Evolutionary conservation across 495 filamentous ascomycete genomes (phyloP).

Genomic region (Aspergillus incahuasiensis): DNA sequence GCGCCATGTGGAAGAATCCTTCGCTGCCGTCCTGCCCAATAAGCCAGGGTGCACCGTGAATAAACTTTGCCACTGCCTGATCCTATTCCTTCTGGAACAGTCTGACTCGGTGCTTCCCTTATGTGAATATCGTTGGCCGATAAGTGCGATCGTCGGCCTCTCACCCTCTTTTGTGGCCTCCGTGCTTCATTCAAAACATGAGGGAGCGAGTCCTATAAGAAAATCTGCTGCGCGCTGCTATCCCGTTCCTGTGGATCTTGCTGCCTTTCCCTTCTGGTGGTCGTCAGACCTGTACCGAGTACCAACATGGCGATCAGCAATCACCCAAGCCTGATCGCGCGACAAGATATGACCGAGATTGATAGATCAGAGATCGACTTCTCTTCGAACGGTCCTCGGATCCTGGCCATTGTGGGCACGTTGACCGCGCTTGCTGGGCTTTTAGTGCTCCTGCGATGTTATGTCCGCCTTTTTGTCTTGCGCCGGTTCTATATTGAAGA

Average conservation of each 20-base stretch:
- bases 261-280: not conserved
- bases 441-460: conserved; percentile 15
- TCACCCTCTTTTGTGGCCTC: not conserved
- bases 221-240: not conserved
- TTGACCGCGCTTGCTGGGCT: conserved; percentile 15
- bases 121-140: not conserved
- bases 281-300: not conserved
- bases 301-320: not conserved
- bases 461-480: conserved; percentile 17
- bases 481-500: conserved; percentile 18
- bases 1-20: not conserved
- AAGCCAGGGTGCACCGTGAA: not conserved
- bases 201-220: not conserved
- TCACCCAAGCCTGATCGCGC: not conserved
- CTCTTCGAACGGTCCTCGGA: conserved; percentile 24
- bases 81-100: not conserved
- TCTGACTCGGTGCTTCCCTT: not conserved
- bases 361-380: not conserved
- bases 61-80: not conserved
- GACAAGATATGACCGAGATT: not conserved
- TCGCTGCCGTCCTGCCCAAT: not conserved
- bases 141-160: not conserved
- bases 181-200: not conserved
- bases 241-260: not conserved
- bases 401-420: conserved; percentile 17